A percentile compares a stretch with the other conserved stretches of the same genome.
Evolutionary conservation across 108 stramenopile species (phyloP).

Genomic region (Nannochloropsis gaditana): DNA sequence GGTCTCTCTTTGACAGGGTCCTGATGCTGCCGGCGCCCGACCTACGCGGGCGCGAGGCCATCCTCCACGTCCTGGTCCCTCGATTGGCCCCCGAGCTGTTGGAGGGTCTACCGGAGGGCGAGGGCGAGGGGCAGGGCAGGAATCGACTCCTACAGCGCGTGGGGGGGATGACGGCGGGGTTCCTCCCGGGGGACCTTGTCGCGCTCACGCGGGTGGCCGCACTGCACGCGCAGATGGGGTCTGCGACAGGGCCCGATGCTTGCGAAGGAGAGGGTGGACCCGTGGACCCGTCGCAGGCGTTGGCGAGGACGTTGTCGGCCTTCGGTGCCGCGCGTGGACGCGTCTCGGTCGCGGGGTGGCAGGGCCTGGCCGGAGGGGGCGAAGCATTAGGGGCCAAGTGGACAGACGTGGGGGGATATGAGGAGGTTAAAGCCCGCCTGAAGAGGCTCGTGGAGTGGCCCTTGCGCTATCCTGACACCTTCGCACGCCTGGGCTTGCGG

Average conservation of each 20-base stretch:
- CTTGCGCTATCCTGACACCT: conserved; percentile 39
- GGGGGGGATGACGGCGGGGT: neutral
- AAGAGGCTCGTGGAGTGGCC: conserved; percentile 48
- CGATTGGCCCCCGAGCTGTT: neutral
- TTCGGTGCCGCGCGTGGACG: neutral
- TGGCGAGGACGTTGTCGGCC: neutral
- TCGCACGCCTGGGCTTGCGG: conserved; percentile 20
- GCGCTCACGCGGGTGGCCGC: neutral
- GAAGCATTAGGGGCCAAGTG: neutral
- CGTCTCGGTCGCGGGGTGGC: neutral
- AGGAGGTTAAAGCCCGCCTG: conserved; percentile 36
- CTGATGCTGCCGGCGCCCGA: neutral
- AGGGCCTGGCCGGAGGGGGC: conserved; percentile 5
- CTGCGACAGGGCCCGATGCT: neutral
- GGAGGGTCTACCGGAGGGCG: neutral
- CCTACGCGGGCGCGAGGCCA: neutral
- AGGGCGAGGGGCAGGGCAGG: neutral
- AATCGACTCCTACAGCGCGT: neutral
- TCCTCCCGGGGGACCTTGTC: conserved; percentile 12
- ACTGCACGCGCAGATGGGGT: neutral
- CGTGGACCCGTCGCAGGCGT: neutral
- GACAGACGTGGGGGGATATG: conserved; percentile 38
- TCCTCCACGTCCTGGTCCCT: neutral
- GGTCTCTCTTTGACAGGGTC: neutral
- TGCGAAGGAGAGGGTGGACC: neutral